A percentile compares a stretch with the other conserved stretches of the same genome.
Evolutionary conservation across 345 rosid species (phyloP).

Genomic region (Mercurialis annua): DNA sequence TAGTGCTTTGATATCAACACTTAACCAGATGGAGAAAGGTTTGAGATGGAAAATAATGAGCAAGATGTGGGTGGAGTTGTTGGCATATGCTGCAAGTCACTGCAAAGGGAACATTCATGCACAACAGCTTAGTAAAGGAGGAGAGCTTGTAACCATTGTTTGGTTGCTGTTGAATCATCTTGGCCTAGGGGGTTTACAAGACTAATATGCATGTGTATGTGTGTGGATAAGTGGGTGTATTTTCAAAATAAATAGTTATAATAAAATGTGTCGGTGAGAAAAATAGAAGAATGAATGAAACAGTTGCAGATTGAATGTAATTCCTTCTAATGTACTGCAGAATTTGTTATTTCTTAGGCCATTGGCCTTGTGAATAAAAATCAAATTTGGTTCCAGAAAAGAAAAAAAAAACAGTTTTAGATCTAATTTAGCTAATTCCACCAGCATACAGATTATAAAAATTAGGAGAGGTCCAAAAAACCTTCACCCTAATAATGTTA

Average conservation of each 20-base stretch:
- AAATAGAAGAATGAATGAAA: no score
- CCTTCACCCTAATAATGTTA: neutral
- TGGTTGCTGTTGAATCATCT: neutral
- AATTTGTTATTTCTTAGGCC: no score
- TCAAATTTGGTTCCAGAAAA: neutral
- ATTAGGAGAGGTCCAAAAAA: neutral
- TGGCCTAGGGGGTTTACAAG: neutral
- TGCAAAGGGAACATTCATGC: neutral
- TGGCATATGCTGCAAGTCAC: neutral
- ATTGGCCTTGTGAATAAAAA: no score
- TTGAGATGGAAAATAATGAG: neutral
- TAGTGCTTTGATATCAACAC: neutral
- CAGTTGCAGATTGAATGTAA: no score
- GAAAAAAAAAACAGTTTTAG: neutral
- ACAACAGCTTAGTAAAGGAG: neutral
- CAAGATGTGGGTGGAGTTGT: neutral
- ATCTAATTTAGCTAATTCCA: no score
- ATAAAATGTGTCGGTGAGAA: no score
- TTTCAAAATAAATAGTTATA: no score
- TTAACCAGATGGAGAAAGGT: neutral
- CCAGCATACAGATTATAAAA: neutral
- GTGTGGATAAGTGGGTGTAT: no score
- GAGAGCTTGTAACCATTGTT: neutral
- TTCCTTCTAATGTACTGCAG: no score
- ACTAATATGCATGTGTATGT: no score